phyloP scores from a whole-genome alignment of 2,329 filamentous ascomycete species.

The Apiospora pterosperma region DNA sequence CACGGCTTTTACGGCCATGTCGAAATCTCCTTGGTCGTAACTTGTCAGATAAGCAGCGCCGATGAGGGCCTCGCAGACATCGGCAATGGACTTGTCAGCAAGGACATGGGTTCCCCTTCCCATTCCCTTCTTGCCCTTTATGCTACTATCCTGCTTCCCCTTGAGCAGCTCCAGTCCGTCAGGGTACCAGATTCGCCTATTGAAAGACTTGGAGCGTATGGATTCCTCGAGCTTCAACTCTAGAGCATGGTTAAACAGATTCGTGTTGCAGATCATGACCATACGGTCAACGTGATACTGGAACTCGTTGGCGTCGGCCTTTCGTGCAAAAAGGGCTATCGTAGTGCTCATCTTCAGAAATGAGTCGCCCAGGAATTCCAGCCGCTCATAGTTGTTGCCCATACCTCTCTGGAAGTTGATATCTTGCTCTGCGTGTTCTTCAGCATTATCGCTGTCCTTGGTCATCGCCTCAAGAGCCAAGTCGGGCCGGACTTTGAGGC shows the following conservation, averaged over 20 bases:
- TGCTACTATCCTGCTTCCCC: slow-evolving; percentile 60
- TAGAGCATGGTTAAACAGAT: slow-evolving; percentile 75
- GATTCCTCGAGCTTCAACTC: slow-evolving; percentile 66
- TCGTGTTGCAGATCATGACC: slow-evolving; percentile 86
- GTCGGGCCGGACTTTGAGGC: slow-evolving; percentile 60
- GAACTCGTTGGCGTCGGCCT: slow-evolving; percentile 77
- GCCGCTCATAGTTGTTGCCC: slow-evolving; percentile 90
- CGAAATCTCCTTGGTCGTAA: slow-evolving; percentile 40
- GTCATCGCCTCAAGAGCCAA: slow-evolving; percentile 87
- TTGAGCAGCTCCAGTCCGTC: slow-evolving; percentile 68
- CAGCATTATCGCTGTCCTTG: slow-evolving; percentile 84
- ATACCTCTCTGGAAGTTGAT: slow-evolving; percentile 79
- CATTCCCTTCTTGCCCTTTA: slow-evolving; percentile 61
- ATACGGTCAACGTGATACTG: slow-evolving; percentile 89
- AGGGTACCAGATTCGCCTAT: slow-evolving; percentile 85
- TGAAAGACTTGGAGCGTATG: slow-evolving; percentile 80
- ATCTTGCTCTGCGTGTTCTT: slow-evolving; percentile 65
- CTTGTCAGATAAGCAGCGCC: slow-evolving; percentile 70
- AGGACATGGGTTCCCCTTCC: slow-evolving; percentile 60
- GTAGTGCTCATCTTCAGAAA: slow-evolving; percentile 96
- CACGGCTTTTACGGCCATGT: slow-evolving; percentile 60
- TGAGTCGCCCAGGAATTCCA: slow-evolving; percentile 90
- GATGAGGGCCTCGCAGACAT: slow-evolving; percentile 92
- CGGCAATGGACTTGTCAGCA: slow-evolving; percentile 86
- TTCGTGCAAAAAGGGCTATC: slow-evolving; percentile 75